Evolutionary conservation across 495 filamentous ascomycete species (phyloP).

Genomic region (Aspergillus coremiiformis): DNA sequence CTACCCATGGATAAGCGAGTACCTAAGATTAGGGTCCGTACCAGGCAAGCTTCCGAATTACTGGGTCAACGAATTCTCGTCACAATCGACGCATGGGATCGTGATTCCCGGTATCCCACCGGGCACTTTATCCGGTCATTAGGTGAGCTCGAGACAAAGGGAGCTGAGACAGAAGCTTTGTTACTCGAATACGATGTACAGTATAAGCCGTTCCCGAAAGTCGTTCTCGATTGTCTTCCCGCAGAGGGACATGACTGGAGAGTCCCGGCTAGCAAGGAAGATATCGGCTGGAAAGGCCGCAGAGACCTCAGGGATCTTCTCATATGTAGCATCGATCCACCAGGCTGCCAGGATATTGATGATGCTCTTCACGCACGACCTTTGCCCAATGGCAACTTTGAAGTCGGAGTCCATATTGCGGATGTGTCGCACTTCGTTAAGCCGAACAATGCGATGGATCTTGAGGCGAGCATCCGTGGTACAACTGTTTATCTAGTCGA

Average conservation of each 20-base stretch:
- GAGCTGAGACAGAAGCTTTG: constrained; percentile 90
- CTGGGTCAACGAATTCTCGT: constrained; percentile 90
- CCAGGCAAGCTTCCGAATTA: constrained; percentile 78
- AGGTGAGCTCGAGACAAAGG: constrained; percentile 90
- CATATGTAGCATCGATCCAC: constrained; percentile 95
- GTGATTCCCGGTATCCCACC: constrained; percentile 81
- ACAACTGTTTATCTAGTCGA: constrained; percentile 97
- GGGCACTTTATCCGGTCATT: constrained; percentile 92
- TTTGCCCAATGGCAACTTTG: constrained; percentile 87
- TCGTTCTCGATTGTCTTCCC: constrained; percentile 87
- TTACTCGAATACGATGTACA: constrained; percentile 95
- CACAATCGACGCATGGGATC: constrained; percentile 91
- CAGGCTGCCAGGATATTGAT: constrained; percentile 95
- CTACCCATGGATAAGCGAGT: constrained; percentile 96
- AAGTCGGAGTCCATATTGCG: constrained; percentile 98
- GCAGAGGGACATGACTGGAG: constrained; percentile 89
- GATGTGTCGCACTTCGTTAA: constrained; percentile 98
- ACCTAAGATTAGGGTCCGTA: constrained; percentile 89
- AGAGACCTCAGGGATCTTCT: constrained; percentile 76
- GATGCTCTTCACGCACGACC: constrained; percentile 85
- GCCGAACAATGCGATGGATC: constrained; percentile 94
- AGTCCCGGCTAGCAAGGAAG: constrained; percentile 65
- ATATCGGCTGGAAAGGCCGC: constrained; percentile 79
- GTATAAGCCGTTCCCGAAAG: constrained; percentile 93
- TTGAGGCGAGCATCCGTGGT: constrained; percentile 83